These are phyloP conservation scores for Abortiporus biennis DNA, from an alignment of 1,284 basidiomycete genomes.

Conservation along the genomic window DNA sequence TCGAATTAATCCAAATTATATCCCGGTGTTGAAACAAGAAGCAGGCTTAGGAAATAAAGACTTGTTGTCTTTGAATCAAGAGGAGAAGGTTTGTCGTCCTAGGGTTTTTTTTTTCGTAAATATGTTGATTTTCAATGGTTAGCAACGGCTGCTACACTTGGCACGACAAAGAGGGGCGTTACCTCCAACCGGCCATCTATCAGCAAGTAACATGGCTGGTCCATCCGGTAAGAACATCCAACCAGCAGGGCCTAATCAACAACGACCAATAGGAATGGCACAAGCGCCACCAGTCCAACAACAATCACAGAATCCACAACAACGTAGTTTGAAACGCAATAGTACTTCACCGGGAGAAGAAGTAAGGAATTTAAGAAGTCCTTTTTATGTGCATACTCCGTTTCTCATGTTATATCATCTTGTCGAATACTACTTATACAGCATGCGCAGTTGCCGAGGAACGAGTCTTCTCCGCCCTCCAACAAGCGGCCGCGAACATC, in stretches of 20 bases:
- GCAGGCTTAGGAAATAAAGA: slow-evolving; percentile 47
- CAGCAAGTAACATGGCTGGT: slow-evolving; percentile 16
- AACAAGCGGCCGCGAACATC: slow-evolving; percentile 56
- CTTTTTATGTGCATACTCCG: background rate
- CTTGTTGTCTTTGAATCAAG: slow-evolving; percentile 29
- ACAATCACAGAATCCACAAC: slow-evolving; percentile 1
- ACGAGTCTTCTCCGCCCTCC: slow-evolving; percentile 57
- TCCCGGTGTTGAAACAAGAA: slow-evolving; percentile 39
- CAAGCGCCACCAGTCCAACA: slow-evolving; percentile 8
- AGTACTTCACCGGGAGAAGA: slow-evolving; percentile 70
- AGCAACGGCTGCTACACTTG: slow-evolving; percentile 32
- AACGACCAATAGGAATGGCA: slow-evolving; percentile 9
- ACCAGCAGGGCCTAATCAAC: slow-evolving; percentile 7
- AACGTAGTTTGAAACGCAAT: slow-evolving; percentile 43
- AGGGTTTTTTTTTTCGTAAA: slow-evolving; percentile 13
- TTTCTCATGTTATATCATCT: slow-evolving; percentile 1
- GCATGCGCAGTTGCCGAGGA: slow-evolving; percentile 46
- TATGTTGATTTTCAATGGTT: background rate
- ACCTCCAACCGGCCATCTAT: slow-evolving; percentile 6
- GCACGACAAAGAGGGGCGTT: slow-evolving; percentile 20
- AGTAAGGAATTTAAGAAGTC: slow-evolving; percentile 29
- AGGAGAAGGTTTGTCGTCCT: slow-evolving; percentile 49
- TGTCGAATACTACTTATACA: slow-evolving; percentile 18
- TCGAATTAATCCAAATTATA: slow-evolving; percentile 24
- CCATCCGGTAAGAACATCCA: slow-evolving; percentile 19